Conservation (phyloP, 768 basidiomycete species). For the Mycena metata region DNA sequence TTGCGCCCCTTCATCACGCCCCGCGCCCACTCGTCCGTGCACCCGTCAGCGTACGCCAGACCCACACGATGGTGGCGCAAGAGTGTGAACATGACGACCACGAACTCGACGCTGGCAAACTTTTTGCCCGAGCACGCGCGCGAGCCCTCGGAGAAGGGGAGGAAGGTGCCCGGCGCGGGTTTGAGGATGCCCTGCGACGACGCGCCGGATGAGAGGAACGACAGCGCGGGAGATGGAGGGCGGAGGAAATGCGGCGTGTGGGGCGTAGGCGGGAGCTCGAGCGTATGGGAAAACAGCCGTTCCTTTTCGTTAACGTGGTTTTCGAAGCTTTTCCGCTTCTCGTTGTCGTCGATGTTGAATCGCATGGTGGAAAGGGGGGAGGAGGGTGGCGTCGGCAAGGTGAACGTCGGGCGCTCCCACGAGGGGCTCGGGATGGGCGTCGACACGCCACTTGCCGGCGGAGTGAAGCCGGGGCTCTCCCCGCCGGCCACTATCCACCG, state of each 20-base stretch:
- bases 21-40: constrained; percentile 13
- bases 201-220: background rate
- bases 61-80: constrained; percentile 15
- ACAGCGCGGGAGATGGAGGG: background rate
- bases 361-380: background rate
- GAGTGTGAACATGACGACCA: constrained; percentile 20
- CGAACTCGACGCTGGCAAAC: constrained; percentile 32
- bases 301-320: background rate
- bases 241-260: background rate
- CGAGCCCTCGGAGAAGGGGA: constrained; percentile 34
- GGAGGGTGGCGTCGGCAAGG: background rate
- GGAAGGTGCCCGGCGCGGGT: constrained; percentile 28
- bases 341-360: no score
- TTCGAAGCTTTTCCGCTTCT: no score
- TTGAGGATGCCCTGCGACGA: constrained; percentile 20
- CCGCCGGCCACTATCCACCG: constrained; percentile 27
- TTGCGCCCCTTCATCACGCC: constrained; percentile 22
- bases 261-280: constrained; percentile 10
- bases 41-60: constrained; percentile 13
- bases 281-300: background rate
- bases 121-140: constrained; percentile 34
- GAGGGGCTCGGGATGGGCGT: background rate
- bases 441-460: background rate
- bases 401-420: background rate
- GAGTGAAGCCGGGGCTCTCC: background rate